Conservation (phyloP, 768 basidiomycete genomes). For the Macrocybe gigantea region DNA sequence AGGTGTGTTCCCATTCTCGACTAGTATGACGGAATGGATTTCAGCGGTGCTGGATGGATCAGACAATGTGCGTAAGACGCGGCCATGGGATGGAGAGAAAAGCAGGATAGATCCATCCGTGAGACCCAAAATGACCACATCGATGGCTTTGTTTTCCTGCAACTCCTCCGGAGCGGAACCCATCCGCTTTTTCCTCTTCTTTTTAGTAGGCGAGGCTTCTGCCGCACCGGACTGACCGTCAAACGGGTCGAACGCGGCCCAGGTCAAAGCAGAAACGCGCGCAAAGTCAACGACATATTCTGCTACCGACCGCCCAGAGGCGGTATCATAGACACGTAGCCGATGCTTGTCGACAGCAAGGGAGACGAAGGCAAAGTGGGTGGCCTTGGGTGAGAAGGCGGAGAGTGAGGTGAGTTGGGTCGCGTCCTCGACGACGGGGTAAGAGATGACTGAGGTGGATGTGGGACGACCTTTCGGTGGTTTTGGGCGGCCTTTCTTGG, state of each 20-base stretch:
- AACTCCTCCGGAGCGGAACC: slow-evolving; percentile 19
- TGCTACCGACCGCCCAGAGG: slow-evolving; percentile 46
- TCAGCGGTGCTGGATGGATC: slow-evolving; percentile 49
- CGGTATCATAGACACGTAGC: slow-evolving; percentile 57
- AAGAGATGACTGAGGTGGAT: slow-evolving; percentile 51
- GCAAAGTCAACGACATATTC: slow-evolving; percentile 53
- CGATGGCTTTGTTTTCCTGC: slow-evolving; percentile 20
- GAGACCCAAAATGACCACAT: slow-evolving; percentile 52
- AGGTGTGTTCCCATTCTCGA: slow-evolving; percentile 20
- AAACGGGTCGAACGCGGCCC: slow-evolving; percentile 36
- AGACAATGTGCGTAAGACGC: slow-evolving; percentile 47
- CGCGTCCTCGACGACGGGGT: slow-evolving; percentile 46
- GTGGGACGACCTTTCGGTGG: slow-evolving; percentile 43
- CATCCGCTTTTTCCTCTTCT: slow-evolving; percentile 45
- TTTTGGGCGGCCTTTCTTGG: slow-evolving; percentile 51
- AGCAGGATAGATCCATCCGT: slow-evolving; percentile 53
- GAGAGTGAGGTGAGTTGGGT: slow-evolving; percentile 38
- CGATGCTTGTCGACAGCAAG: slow-evolving; percentile 70
- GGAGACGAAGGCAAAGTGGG: slow-evolving; percentile 55
- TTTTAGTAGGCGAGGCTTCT: slow-evolving; percentile 39
- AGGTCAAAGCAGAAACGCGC: slow-evolving; percentile 48
- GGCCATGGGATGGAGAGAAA: slow-evolving; percentile 58
- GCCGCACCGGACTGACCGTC: slow-evolving; percentile 19
- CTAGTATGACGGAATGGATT: slow-evolving; percentile 41
- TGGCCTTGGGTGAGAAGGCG: slow-evolving; percentile 53